Conservation (phyloP, 257 asterid genomes). For the Jacaranda mimosifolia region DNA sequence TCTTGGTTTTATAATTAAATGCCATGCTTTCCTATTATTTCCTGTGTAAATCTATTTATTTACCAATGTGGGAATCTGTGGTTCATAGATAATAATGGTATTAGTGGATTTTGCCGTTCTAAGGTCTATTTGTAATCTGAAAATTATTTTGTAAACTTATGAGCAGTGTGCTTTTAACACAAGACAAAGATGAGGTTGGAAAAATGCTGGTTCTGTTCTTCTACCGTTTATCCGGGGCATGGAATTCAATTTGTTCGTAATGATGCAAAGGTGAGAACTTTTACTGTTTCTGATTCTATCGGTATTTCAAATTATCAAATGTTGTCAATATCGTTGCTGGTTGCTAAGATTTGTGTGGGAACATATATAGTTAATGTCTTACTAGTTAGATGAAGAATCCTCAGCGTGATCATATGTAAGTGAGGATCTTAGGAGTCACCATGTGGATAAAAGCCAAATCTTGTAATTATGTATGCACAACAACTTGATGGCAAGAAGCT, state of each 20-base stretch:
- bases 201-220: conserved; percentile 95
- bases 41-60: background rate
- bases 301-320: background rate
- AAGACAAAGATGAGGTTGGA: conserved; percentile 79
- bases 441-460: background rate
- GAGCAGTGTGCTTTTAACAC: conserved; percentile 26
- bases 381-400: background rate
- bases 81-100: background rate
- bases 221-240: conserved; percentile 84
- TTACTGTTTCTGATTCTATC: background rate
- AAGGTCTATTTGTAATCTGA: background rate
- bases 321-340: conserved; percentile 3
- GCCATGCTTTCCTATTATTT: background rate
- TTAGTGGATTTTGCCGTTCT: background rate
- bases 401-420: background rate
- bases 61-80: background rate
- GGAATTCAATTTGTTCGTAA: conserved; percentile 92
- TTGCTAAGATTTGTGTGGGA: conserved; percentile 5
- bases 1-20: background rate
- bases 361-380: background rate
- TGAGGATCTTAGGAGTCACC: background rate
- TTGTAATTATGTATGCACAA: background rate
- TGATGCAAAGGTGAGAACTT: conserved; percentile 75
- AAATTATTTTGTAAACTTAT: background rate
- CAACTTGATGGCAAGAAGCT: background rate